Conservation (phyloP, 2,329 filamentous ascomycete species). For the Penicillium griseofulvum region DNA sequence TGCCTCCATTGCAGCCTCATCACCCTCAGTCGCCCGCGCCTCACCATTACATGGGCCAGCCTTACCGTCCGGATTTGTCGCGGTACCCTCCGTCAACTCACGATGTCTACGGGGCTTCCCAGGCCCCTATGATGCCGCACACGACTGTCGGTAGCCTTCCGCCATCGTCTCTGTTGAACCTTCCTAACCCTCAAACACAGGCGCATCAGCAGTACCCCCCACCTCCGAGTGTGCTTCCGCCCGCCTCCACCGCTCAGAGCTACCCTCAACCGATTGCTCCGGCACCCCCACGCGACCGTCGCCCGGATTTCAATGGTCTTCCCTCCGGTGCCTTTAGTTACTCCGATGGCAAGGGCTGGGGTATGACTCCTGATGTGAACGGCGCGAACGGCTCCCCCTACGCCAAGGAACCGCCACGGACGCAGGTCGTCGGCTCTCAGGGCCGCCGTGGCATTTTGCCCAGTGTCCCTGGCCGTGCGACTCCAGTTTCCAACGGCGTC, state of each 20-base stretch:
- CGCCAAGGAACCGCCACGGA: constrained; percentile 50
- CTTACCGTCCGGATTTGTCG: constrained; percentile 43
- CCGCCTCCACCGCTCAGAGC: constrained; percentile 63
- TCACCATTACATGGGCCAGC: constrained; percentile 43
- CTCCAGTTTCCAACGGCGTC: constrained; percentile 63
- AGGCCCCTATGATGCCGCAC: constrained; percentile 45
- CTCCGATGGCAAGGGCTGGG: constrained; percentile 54
- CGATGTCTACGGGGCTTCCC: constrained; percentile 44
- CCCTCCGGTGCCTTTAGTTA: constrained; percentile 65
- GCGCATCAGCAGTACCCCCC: constrained; percentile 42
- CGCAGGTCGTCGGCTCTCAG: constrained; percentile 92
- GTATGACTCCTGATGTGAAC: constrained; percentile 41
- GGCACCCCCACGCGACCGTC: constrained; percentile 56
- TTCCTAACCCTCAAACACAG: constrained; percentile 40
- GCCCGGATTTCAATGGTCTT: constrained; percentile 64
- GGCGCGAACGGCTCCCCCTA: constrained; percentile 40
- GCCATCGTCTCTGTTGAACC: constrained; percentile 43
- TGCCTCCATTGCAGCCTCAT: constrained; percentile 48
- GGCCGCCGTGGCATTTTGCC: constrained; percentile 87
- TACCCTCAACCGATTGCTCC: constrained; percentile 76
- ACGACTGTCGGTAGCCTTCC: constrained; percentile 43
- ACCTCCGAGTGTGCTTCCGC: constrained; percentile 59
- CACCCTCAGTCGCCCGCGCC: constrained; percentile 45
- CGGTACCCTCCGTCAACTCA: constrained; percentile 44
- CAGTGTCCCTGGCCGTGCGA: constrained; percentile 80